These are phyloP conservation scores for Monilinia polystroma DNA, from an alignment of 2,329 filamentous ascomycete genomes.

Conservation along the genomic window DNA sequence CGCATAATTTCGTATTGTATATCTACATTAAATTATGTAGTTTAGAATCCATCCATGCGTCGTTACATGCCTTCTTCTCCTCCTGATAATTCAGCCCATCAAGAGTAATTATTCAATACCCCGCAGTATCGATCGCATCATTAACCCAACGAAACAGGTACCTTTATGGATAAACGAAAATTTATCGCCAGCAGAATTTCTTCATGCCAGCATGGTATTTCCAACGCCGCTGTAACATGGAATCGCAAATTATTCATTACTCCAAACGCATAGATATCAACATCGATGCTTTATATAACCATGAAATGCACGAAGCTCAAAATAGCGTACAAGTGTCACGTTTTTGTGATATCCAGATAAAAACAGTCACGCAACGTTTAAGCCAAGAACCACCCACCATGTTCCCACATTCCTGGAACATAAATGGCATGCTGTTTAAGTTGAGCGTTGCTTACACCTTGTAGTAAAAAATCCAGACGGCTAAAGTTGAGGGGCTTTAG, in stretches of 20 bases:
- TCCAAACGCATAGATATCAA: no score
- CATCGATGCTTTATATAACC: not conserved
- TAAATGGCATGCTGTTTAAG: slow-evolving; percentile 64
- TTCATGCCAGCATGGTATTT: not conserved
- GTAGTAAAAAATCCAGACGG: slow-evolving; percentile 66
- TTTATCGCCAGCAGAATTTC: no score
- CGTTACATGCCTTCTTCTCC: no score
- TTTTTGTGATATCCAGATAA: not conserved
- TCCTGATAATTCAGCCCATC: no score
- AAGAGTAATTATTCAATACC: no score
- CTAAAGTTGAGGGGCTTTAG: slow-evolving; percentile 83
- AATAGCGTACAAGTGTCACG: not conserved
- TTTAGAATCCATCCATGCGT: no score
- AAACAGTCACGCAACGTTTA: slow-evolving; percentile 16
- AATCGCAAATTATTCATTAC: no score
- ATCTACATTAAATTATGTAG: no score
- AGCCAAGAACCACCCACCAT: slow-evolving; percentile 73
- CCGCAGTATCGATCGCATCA: not conserved
- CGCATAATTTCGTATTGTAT: no score
- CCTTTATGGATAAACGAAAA: not conserved
- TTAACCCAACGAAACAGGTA: not conserved
- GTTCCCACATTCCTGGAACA: slow-evolving; percentile 71
- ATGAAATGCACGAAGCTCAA: not conserved
- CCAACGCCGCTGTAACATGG: not conserved
- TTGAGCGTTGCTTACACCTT: slow-evolving; percentile 63